Evolutionary conservation across 495 filamentous ascomycete species (phyloP).

Genomic region (Clavariopsis aquatica): DNA sequence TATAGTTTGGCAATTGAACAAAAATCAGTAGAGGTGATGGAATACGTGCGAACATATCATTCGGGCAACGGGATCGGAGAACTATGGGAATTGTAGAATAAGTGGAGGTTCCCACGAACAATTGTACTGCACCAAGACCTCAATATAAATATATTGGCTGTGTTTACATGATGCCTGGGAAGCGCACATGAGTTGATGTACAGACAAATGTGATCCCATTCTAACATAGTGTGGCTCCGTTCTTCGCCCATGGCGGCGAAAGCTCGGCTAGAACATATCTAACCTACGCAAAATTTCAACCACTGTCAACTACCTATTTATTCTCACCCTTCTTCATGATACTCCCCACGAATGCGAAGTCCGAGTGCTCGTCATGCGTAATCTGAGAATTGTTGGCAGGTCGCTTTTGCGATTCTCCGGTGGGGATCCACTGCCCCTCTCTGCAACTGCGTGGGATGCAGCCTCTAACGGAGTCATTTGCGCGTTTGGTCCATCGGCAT

Average conservation of each 20-base stretch:
- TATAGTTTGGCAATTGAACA: constrained; percentile 84
- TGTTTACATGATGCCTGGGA: background rate
- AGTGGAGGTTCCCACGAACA: constrained; percentile 17
- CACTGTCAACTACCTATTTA: background rate
- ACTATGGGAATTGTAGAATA: constrained; percentile 26
- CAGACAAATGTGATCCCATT: background rate
- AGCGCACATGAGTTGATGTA: background rate
- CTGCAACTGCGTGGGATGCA: constrained; percentile 44
- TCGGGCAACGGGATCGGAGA: constrained; percentile 2
- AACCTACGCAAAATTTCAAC: background rate
- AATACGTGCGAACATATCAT: background rate
- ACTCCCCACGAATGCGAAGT: background rate
- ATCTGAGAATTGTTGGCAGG: constrained; percentile 41
- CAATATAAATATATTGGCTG: constrained; percentile 29
- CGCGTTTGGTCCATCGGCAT: constrained; percentile 43
- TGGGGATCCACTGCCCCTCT: constrained; percentile 34
- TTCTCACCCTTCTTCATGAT: background rate
- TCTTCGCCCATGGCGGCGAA: background rate
- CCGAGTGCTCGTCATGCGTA: constrained; percentile 41
- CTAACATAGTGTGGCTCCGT: background rate
- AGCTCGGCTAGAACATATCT: background rate
- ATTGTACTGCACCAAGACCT: constrained; percentile 21
- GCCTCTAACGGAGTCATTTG: constrained; percentile 41
- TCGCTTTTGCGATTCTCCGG: constrained; percentile 35
- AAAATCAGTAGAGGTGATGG: constrained; percentile 47